Percentiles rank a stretch among this genome's conserved stretches.
These are phyloP conservation scores for Spizellomyces punctatus DNA, from an alignment of 192 early-diverging fungal species.

Conservation along the genomic window DNA sequence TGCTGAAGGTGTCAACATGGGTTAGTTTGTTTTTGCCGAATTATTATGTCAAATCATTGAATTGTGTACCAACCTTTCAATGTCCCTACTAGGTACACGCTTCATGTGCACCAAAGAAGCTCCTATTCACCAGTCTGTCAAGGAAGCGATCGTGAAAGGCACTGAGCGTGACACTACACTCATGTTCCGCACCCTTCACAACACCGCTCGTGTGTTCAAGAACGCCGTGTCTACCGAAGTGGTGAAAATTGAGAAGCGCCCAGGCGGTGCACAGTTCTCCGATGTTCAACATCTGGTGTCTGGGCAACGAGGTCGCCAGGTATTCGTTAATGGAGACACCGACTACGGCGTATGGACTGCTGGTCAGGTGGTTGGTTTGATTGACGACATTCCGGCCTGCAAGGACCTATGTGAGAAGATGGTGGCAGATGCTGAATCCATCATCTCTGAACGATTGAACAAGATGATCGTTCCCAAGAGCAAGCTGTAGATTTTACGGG, in stretches of 20 bases:
- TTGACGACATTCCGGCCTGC: slow-evolving; percentile 80
- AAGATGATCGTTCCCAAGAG: slow-evolving; percentile 31
- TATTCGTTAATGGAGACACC: slow-evolving; percentile 46
- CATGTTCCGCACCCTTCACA: slow-evolving; percentile 64
- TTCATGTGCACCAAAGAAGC: slow-evolving; percentile 80
- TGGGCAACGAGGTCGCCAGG: slow-evolving; percentile 55
- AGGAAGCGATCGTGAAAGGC: slow-evolving; percentile 70
- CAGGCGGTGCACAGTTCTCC: slow-evolving; percentile 65
- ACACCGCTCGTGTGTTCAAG: slow-evolving; percentile 76
- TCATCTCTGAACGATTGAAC: slow-evolving; percentile 35
- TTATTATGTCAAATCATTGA: not conserved
- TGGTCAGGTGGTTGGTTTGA: slow-evolving; percentile 71
- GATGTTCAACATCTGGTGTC: slow-evolving; percentile 71
- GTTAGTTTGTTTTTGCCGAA: not conserved
- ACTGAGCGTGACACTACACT: slow-evolving; percentile 66
- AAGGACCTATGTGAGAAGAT: slow-evolving; percentile 63
- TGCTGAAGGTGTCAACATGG: slow-evolving; percentile 72
- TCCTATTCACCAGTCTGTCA: slow-evolving; percentile 75
- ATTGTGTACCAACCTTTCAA: too few relatives aligned
- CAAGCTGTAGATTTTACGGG: slow-evolving; percentile 14
- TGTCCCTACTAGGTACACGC: slow-evolving; percentile 54
- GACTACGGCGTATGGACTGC: slow-evolving; percentile 61
- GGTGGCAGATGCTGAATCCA: slow-evolving; percentile 53
- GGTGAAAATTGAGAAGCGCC: slow-evolving; percentile 64
- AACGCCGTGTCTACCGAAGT: slow-evolving; percentile 74